Base-by-base conservation (phyloP, 2,329 filamentous ascomycete species). In the Septoria linicola region DNA sequence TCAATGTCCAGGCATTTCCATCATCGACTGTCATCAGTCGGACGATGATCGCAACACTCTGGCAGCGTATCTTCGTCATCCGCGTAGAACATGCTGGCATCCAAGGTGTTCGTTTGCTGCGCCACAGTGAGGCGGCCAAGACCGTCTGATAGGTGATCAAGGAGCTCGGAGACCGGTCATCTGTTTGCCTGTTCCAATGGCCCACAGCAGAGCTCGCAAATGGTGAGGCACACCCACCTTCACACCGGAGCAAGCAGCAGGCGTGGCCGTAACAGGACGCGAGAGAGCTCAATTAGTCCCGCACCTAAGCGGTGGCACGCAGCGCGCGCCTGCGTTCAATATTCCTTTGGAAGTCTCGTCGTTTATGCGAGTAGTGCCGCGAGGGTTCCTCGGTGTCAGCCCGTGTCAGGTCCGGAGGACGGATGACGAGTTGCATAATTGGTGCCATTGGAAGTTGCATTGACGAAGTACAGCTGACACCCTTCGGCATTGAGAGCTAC, bases 111-210 rank as follows among this genome's bases (percentile, higher is more conserved):
- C 27, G 40, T n/a, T 14, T 13, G 48, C 45, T 55, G 53, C 53
- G 49, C 53, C 49, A 52, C 53, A 43, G 35, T 45, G 27, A 20
- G 40, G 17, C 40, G 3, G 11, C 23, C 35, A 23, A 35, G 16
- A 16, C 16, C 14, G 23, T 23, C 16, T 39, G 34, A 39, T 39
- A 47, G 44, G 34, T 23, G 27, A 49, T 52, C 47, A 49, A 34
- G 49, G 35, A 41, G 39, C 39, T 34, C 35, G 30, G 21, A 10
- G 10, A 10, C 10, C 23, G 55, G 51, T 57, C 55, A 54, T 57
- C 55, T 57, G 55, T 53, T 52, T 56, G 54, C 41, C 42, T 56
- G 51, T 51, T 48, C 45, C 37, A 49, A 34, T 51, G 46, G 50
- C 54, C 41, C 23, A 27, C 23, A 27, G 23, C 23, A 40, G 23